These are phyloP conservation scores for Alloteropsis angusta DNA, from an alignment of 202 grass and related monocot genomes.

Conservation along the genomic window DNA sequence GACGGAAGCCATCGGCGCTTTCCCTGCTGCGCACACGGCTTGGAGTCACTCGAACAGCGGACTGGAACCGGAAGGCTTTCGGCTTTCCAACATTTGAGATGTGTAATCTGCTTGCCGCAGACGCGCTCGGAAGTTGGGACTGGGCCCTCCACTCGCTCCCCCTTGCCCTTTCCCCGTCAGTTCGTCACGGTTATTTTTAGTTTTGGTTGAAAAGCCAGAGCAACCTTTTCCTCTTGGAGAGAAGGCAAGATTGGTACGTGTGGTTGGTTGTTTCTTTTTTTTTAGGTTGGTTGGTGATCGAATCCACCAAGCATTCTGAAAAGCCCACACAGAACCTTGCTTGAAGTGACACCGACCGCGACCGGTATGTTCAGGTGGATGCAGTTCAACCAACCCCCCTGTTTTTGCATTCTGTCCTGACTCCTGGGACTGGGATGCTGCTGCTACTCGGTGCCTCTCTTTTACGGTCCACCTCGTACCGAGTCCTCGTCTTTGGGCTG, in stretches of 20 bases:
- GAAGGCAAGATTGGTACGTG: neutral
- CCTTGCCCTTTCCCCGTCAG: neutral
- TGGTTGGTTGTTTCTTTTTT: too few relatives aligned
- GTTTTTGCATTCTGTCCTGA: neutral
- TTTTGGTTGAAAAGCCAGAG: neutral
- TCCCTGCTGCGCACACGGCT: neutral
- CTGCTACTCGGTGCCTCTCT: neutral
- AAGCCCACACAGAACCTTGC: neutral
- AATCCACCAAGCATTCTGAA: neutral
- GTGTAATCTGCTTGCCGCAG: neutral
- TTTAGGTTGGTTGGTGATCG: too few relatives aligned
- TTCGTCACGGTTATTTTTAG: too few relatives aligned
- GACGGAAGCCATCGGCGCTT: neutral
- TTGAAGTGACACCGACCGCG: neutral
- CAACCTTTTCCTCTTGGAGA: neutral
- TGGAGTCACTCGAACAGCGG: neutral
- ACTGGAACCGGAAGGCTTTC: neutral
- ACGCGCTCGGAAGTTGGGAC: neutral
- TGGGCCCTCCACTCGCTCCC: neutral
- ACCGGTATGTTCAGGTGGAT: neutral
- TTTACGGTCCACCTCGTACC: neutral
- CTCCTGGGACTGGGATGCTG: too few relatives aligned
- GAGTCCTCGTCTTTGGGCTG: neutral
- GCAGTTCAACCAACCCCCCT: neutral
- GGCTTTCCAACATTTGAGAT: neutral